Evolutionary conservation across 177 flowering plant genomes (phyloP), one percentile per base, ranked within the genome.

Genomic region (Tripterygium wilfordii): DNA sequence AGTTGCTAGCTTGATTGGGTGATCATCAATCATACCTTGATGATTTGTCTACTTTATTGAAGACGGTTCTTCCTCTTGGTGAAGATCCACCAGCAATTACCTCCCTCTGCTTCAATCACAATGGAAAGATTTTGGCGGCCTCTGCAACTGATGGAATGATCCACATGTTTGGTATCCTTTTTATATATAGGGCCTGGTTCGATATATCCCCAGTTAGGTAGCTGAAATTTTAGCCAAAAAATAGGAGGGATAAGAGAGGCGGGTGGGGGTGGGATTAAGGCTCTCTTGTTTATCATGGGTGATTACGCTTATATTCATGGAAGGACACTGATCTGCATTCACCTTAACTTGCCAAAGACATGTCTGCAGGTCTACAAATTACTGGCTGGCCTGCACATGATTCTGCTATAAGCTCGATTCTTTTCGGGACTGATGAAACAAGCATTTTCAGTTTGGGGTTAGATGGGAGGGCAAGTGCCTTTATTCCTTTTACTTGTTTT

Each of bases 321-420:
- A 37, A 2, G 10, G 4, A n/a, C 4, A 17, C 31, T 21, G 23
- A n/a, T 22, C 28, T 37, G 25, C 35, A 33, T 42, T 27, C 13
- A 18, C 78, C 88, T 84, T 85, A 67, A 84, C 72, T 33, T 31
- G 56, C 17, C 13, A 27, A 56, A 91, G 98, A 91, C 67, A 91
- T 91, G 95, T 66, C 92, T 57, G 89, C 98, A 54, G 85, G 90
- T 45, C 76, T 88, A 28, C 98, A 85, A 80, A 88, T 91, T 38
- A 88, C 98, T 33, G 98, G 98, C 13, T 91, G 96, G 98, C 98
- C 95, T 39, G 98, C 96, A 45, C 98, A 91, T 68, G 98, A 91
- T 73, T 72, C 86, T 62, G 89, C 92, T 43, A 74, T 91, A 36
- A 78, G 78, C 69, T 91, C 98, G 45, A 66, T 91, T 68, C 71